These are phyloP conservation scores for Cytidiella melzeri DNA, from an alignment of 768 basidiomycete species.

Conservation along the genomic window DNA sequence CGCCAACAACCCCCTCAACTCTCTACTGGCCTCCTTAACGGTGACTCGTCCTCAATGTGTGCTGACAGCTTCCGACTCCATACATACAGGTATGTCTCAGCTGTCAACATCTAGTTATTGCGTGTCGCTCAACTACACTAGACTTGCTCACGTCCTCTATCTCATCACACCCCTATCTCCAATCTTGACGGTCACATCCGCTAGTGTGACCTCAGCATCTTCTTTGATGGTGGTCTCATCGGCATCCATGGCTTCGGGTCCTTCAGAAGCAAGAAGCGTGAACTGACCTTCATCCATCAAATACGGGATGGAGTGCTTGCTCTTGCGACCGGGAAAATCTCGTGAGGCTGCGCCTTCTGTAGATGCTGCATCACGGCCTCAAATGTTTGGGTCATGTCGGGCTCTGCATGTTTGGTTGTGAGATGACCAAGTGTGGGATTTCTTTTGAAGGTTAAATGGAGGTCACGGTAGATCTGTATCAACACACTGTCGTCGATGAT, in stretches of 20 bases:
- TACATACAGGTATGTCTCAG: no score
- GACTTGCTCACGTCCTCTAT: no score
- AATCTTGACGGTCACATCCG: not conserved
- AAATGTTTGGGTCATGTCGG: constrained; percentile 1
- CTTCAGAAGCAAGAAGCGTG: not conserved
- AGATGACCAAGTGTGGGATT: not conserved
- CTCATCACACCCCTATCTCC: no score
- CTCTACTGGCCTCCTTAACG: no score
- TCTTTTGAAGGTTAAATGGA: not conserved
- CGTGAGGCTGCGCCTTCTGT: constrained; percentile 12
- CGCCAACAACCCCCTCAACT: no score
- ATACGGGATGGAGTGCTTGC: not conserved
- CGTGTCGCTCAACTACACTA: no score
- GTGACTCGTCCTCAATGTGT: no score
- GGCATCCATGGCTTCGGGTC: not conserved
- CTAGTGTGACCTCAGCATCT: not conserved
- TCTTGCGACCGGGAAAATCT: constrained; percentile 1
- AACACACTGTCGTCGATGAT: constrained; percentile 31
- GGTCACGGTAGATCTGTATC: constrained; percentile 25
- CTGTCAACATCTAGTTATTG: no score
- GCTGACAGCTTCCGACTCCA: no score
- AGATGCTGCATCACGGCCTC: not conserved
- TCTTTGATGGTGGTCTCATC: not conserved
- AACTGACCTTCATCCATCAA: not conserved
- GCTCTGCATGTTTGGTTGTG: not conserved